Conservation (phyloP, 176 grass and related monocot genomes). For the Musa itinerans region DNA sequence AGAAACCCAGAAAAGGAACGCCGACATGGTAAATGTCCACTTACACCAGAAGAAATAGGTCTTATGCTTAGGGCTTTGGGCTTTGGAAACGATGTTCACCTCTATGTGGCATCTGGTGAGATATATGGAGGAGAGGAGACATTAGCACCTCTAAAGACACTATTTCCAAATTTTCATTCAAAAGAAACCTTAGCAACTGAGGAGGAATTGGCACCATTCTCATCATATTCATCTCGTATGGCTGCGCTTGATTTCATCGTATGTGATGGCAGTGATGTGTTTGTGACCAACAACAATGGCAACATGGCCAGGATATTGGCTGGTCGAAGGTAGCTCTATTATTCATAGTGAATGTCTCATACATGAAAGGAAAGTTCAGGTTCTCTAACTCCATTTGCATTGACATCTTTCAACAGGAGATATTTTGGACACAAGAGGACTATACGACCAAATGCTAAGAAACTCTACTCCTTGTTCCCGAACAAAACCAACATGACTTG, state of each 20-base stretch:
- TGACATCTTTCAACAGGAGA: conserved; percentile 33
- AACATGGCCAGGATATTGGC: conserved; percentile 87
- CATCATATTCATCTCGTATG: conserved; percentile 59
- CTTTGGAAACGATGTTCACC: conserved; percentile 45
- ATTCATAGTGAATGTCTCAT: too few species aligned
- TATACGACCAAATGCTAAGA: conserved; percentile 70
- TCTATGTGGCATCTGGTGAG: conserved; percentile 77
- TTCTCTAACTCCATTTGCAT: neutral
- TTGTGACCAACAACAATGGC: conserved; percentile 75
- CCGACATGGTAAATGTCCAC: conserved; percentile 64
- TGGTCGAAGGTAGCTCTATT: conserved; percentile 40
- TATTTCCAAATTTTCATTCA: conserved; percentile 66
- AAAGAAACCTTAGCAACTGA: conserved; percentile 75
- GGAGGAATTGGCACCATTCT: conserved; percentile 51
- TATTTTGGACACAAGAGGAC: conserved; percentile 91
- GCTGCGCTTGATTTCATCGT: conserved; percentile 78
- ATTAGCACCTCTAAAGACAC: conserved; percentile 44
- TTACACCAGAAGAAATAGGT: conserved; percentile 77
- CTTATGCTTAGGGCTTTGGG: conserved; percentile 64
- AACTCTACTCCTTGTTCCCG: conserved; percentile 54
- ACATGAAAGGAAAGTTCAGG: neutral
- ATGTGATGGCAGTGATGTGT: conserved; percentile 70
- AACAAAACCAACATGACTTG: conserved; percentile 65
- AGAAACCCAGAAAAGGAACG: conserved; percentile 70
- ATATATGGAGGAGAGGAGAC: conserved; percentile 59